These are phyloP conservation scores for Emmonsia crescens DNA, from an alignment of 2,329 filamentous ascomycete species.

Conservation along the genomic window DNA sequence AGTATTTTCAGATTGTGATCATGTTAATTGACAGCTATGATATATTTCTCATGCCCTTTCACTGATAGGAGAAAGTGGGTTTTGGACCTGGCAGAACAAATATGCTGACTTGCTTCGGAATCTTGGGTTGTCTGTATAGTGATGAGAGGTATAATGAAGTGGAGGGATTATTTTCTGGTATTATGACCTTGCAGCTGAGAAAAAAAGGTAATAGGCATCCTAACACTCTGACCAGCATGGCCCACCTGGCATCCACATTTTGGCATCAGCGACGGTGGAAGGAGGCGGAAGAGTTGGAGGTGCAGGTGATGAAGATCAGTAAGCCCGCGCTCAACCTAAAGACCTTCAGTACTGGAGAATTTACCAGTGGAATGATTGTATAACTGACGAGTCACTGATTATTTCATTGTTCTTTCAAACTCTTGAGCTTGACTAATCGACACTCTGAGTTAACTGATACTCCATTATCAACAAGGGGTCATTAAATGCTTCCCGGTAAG, in stretches of 20 bases:
- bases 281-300: slow-evolving; percentile 14
- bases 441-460: too few relatives aligned
- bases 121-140: slow-evolving; percentile 5
- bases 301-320: too few relatives aligned
- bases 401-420: too few relatives aligned
- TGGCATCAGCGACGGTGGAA: slow-evolving; percentile 10
- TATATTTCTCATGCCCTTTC: slow-evolving; percentile 22
- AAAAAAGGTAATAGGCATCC: slow-evolving; percentile 7
- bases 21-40: slow-evolving; percentile 16
- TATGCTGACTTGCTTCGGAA: slow-evolving; percentile 6
- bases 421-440: too few relatives aligned
- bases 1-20: slow-evolving; percentile 14
- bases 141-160: slow-evolving; percentile 9
- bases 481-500: too few relatives aligned
- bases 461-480: too few relatives aligned
- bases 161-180: background rate
- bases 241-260: slow-evolving; percentile 9
- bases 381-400: too few relatives aligned
- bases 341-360: too few relatives aligned
- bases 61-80: background rate
- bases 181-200: background rate
- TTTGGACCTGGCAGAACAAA: background rate
- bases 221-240: slow-evolving; percentile 8
- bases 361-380: too few relatives aligned
- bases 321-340: too few relatives aligned